These are phyloP conservation scores for Trichoderma brevicompactum DNA, from an alignment of 2,329 filamentous ascomycete species.

Conservation along the genomic window DNA sequence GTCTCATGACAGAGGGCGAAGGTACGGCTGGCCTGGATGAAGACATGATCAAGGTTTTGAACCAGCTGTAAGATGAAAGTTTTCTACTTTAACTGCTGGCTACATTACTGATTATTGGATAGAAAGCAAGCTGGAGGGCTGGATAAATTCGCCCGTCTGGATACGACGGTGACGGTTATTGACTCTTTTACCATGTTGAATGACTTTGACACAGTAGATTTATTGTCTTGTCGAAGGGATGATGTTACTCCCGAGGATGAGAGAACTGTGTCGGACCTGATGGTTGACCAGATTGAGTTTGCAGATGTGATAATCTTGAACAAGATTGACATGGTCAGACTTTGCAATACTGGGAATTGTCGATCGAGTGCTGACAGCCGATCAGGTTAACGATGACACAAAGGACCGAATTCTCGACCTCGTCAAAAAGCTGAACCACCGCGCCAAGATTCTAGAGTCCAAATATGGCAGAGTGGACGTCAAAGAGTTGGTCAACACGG, in stretches of 20 bases:
- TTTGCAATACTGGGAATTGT: too few species aligned
- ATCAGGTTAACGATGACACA: constrained; percentile 46
- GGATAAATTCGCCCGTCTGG: constrained; percentile 67
- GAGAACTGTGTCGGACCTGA: constrained; percentile 72
- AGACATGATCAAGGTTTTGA: constrained; percentile 43
- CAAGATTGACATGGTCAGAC: constrained; percentile 65
- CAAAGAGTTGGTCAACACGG: constrained; percentile 66
- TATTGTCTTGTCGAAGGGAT: constrained; percentile 66
- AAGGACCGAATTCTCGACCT: constrained; percentile 55
- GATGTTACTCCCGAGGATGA: constrained; percentile 71
- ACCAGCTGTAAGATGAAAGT: constrained; percentile 41
- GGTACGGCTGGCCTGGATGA: constrained; percentile 42
- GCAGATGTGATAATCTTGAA: constrained; percentile 74
- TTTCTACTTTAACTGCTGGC: too few species aligned
- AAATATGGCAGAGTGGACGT: constrained; percentile 64
- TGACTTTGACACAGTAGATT: constrained; percentile 72
- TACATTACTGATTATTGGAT: not conserved
- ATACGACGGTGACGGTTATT: constrained; percentile 74
- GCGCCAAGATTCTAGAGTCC: constrained; percentile 66
- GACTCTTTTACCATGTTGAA: constrained; percentile 74
- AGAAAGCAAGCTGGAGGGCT: constrained; percentile 64
- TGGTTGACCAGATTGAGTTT: constrained; percentile 80
- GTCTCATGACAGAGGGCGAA: constrained; percentile 40
- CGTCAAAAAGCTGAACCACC: constrained; percentile 66
- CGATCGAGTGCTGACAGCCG: not conserved